Base-by-base conservation (phyloP, 495 filamentous ascomycete genomes). In the Filosporella fistucella region DNA sequence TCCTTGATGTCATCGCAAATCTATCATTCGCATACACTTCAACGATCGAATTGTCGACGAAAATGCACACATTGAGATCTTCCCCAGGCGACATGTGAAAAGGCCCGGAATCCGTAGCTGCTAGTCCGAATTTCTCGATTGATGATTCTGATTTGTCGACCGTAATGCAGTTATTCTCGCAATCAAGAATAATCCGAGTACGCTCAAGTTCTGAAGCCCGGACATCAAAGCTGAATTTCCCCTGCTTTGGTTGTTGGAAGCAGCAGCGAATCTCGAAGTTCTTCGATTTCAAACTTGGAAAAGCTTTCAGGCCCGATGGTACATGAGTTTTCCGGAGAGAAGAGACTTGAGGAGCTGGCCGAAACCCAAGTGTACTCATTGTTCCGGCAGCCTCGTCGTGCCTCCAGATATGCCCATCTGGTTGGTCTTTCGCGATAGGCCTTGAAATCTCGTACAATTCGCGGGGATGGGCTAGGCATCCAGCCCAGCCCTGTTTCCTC, bases 21-120 rank as follows among this genome's bases (percentile, higher is more conserved):
- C 68, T 56, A 26, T 64, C 66, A 42, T 70, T 70, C 0, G 59
- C 66, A 28, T 66, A 68, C 3, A 72, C 57, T 47, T 72, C 68
- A 0, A 72, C 45, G 42, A 70, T 47, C 1, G 60, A 62, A 25
- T 63, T 64, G 23, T 71, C 68, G 7, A 71, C 62, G 34, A 64
- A 68, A 8, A 72, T 61, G 18, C 61, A 63, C 20, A 70, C 38
- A 1, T 56, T 23, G 9, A 67, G 52, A 2, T 52, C 56, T 34
- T 68, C 65, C 24, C 58, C 61, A 11, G 64, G 59, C 8, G 65
- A 46, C 6, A 66, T 54, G 13, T 56, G 18, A 42, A 58, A 60
- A 2, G 49, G 42, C 3, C 54, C 58, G 10, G 51, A 47, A 20
- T 62, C 58, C 3, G 48, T 28, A 25, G 56, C 41, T 6, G 44